Conservation (phyloP, 148 eudicot genomes). For the Polygonum aviculare region DNA sequence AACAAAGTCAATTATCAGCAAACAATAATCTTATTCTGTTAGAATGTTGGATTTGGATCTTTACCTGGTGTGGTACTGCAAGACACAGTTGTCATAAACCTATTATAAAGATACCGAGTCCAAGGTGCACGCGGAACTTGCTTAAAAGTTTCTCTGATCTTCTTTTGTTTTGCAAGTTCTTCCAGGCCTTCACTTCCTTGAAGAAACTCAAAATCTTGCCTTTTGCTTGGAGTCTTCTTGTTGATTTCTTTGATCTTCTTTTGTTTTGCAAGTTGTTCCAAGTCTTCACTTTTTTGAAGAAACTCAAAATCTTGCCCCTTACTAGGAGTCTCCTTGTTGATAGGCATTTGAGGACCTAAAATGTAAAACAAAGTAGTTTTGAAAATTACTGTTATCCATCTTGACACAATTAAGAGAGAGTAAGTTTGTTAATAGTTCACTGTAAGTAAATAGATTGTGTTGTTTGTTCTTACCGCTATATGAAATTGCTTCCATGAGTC, state of each 20-base stretch:
- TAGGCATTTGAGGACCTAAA: background rate
- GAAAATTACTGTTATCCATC: background rate
- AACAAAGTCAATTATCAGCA: background rate
- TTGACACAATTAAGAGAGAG: background rate
- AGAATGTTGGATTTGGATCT: background rate
- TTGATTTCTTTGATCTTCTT: background rate
- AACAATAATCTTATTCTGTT: background rate
- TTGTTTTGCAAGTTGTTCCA: background rate
- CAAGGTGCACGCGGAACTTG: background rate
- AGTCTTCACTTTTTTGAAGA: background rate
- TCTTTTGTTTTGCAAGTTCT: background rate
- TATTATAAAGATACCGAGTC: background rate
- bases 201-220: background rate
- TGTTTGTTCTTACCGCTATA: constrained; percentile 2
- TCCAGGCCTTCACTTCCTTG: background rate
- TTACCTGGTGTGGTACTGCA: background rate
- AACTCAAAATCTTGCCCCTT: background rate
- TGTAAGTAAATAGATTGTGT: background rate
- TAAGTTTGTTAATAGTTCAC: background rate
- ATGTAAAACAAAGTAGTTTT: background rate
- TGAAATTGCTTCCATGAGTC: constrained; percentile 1
- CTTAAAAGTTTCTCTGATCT: background rate
- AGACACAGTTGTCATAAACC: background rate
- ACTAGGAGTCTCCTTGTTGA: background rate
- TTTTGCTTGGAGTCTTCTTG: background rate